Conservation (phyloP, 768 basidiomycete genomes). For the Naganishia antarctica region DNA sequence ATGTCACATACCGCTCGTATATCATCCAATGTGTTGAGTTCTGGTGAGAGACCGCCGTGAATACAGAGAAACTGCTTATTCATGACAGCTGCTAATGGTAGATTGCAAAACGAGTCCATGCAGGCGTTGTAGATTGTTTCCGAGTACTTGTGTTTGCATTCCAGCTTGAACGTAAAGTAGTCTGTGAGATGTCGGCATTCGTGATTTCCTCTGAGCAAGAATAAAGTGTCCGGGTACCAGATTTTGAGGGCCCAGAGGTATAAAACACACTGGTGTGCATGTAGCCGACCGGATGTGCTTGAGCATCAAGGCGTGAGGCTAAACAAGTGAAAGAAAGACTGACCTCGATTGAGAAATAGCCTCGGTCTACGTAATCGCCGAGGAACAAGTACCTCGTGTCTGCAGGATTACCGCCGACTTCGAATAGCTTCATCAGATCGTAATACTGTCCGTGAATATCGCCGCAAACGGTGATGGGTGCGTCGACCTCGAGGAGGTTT, state of each 20-base stretch:
- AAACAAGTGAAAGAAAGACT: slow-evolving; percentile 33
- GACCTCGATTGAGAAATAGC: slow-evolving; percentile 92
- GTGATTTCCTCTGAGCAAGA: slow-evolving; percentile 95
- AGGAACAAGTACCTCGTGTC: slow-evolving; percentile 88
- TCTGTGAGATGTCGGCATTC: slow-evolving; percentile 98
- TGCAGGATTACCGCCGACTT: slow-evolving; percentile 89
- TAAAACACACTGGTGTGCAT: slow-evolving; percentile 70
- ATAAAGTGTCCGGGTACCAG: slow-evolving; percentile 96
- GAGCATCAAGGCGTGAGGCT: no score
- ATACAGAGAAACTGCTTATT: slow-evolving; percentile 99
- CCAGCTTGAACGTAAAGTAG: slow-evolving; percentile 98
- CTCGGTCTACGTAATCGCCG: slow-evolving; percentile 88
- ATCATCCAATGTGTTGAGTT: slow-evolving; percentile 91
- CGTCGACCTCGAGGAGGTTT: slow-evolving; percentile 89
- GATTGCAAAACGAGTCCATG: slow-evolving; percentile 94
- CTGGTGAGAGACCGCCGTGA: slow-evolving; percentile 92
- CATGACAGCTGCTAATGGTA: slow-evolving; percentile 95
- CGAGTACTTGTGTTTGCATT: slow-evolving; percentile 99
- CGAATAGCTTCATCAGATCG: slow-evolving; percentile 91
- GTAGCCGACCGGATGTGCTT: no score
- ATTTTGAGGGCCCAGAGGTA: slow-evolving; percentile 99
- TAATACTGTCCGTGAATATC: slow-evolving; percentile 99
- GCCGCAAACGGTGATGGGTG: slow-evolving; percentile 96
- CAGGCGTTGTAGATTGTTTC: slow-evolving; percentile 93
- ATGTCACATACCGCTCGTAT: slow-evolving; percentile 65